phyloP scores from a whole-genome alignment of 805 yeast species.

The Yarrowia sp. region DNA sequence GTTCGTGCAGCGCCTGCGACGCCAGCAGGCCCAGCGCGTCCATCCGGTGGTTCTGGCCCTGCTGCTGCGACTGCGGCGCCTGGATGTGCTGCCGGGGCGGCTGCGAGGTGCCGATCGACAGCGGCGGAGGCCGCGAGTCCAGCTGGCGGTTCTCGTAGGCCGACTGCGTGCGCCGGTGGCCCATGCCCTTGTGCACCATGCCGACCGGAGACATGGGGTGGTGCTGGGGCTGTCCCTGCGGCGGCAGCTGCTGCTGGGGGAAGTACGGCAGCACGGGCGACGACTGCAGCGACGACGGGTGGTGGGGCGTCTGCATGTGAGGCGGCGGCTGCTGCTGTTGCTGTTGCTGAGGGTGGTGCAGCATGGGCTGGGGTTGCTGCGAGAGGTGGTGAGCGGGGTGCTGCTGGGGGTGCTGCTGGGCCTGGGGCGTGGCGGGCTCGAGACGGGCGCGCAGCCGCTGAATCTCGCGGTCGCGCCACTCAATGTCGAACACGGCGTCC shows the following conservation, averaged over 20 bases:
- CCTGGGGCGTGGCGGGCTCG: conserved; percentile 25
- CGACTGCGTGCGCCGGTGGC: conserved; percentile 18
- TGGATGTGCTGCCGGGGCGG: conserved; percentile 28
- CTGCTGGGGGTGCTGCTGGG: conserved; percentile 21
- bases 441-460: conserved; percentile 37
- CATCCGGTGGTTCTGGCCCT: conserved; percentile 39
- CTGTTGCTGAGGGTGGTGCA: conserved; percentile 3
- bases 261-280: conserved; percentile 17
- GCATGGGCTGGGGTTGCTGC: background rate
- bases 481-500: conserved; percentile 47
- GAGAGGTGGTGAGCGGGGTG: conserved; percentile 11
- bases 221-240: conserved; percentile 19
- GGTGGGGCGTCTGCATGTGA: conserved; percentile 28
- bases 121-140: conserved; percentile 25
- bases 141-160: conserved; percentile 26
- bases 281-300: conserved; percentile 19
- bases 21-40: conserved; percentile 56
- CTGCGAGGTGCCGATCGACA: background rate
- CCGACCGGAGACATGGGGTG: conserved; percentile 24
- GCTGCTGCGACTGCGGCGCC: conserved; percentile 20
- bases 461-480: conserved; percentile 48
- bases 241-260: conserved; percentile 27
- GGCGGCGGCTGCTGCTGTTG: conserved; percentile 28
- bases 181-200: conserved; percentile 16
- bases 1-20: conserved; percentile 45